Percentiles rank a stretch among this genome's conserved stretches.
These are phyloP conservation scores for Imleria badia DNA, from an alignment of 768 basidiomycete species.

Conservation along the genomic window DNA sequence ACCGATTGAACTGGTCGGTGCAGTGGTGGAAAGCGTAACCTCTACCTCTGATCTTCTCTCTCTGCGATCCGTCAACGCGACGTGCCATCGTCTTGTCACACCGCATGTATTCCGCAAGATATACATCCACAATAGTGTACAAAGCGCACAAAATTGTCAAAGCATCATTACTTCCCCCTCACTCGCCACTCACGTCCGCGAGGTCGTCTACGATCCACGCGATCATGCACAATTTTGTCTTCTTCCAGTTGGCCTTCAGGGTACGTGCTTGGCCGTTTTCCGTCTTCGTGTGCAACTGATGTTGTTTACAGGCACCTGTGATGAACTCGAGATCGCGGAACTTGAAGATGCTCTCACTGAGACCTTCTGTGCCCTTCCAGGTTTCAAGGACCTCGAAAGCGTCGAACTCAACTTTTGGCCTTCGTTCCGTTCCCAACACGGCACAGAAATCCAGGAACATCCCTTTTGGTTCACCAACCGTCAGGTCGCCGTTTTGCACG, in stretches of 20 bases:
- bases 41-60: constrained; percentile 29
- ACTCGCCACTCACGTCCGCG: constrained; percentile 25
- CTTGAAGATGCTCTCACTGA: constrained; percentile 32
- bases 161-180: constrained; percentile 23
- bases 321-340: constrained; percentile 32
- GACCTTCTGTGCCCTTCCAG: constrained; percentile 20
- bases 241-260: constrained; percentile 12
- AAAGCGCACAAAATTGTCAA: constrained; percentile 26
- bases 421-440: constrained; percentile 25
- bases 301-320: constrained; percentile 14
- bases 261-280: not conserved
- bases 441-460: constrained; percentile 24
- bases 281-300: not conserved
- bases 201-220: constrained; percentile 31
- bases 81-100: constrained; percentile 26
- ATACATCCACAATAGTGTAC: constrained; percentile 25
- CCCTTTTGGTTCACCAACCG: constrained; percentile 34
- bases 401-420: constrained; percentile 33
- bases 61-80: constrained; percentile 27
- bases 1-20: constrained; percentile 29
- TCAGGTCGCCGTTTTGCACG: constrained; percentile 25
- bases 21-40: constrained; percentile 23
- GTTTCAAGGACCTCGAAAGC: constrained; percentile 20
- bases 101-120: constrained; percentile 24
- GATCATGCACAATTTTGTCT: constrained; percentile 27